These are phyloP conservation scores for Neopestalotiopsis sp. DNA, from an alignment of 2,329 filamentous ascomycete species.

Conservation along the genomic window DNA sequence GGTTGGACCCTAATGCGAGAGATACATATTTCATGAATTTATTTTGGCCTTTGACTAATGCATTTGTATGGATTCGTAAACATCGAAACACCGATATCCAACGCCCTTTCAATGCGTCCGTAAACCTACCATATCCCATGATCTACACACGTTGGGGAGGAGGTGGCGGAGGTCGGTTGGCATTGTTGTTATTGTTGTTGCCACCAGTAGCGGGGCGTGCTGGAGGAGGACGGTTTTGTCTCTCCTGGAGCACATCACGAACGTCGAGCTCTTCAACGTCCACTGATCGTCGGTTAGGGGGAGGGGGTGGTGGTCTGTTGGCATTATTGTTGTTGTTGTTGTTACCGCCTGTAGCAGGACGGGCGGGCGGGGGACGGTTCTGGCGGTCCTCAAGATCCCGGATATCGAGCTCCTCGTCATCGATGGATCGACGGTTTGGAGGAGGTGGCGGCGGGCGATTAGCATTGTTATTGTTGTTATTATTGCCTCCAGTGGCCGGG, in stretches of 20 bases:
- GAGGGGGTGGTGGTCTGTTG: slow-evolving; percentile 7
- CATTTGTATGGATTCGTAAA: no score
- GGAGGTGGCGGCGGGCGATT: slow-evolving; percentile 1
- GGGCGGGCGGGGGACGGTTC: not conserved
- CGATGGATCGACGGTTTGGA: not conserved
- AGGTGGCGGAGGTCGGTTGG: not conserved
- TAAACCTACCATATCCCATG: no score
- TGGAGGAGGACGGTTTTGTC: not conserved
- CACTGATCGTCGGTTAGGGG: not conserved
- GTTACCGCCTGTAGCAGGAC: not conserved
- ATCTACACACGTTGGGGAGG: no score
- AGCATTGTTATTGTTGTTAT: not conserved
- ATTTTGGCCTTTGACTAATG: no score
- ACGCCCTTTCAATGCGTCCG: no score
- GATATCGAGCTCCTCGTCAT: not conserved
- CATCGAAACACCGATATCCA: no score
- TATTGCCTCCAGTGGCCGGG: slow-evolving; percentile 2
- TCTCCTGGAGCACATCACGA: not conserved
- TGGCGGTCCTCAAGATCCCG: not conserved
- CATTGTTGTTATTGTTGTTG: slow-evolving; percentile 5
- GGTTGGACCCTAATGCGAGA: no score
- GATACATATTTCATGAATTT: no score
- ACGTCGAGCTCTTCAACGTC: not conserved
- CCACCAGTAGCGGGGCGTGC: not conserved
- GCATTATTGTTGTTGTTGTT: not conserved